Evolutionary conservation across 768 basidiomycete genomes (phyloP), one percentile per base, ranked within the genome.

Genomic region (Dioszegia hungarica): DNA sequence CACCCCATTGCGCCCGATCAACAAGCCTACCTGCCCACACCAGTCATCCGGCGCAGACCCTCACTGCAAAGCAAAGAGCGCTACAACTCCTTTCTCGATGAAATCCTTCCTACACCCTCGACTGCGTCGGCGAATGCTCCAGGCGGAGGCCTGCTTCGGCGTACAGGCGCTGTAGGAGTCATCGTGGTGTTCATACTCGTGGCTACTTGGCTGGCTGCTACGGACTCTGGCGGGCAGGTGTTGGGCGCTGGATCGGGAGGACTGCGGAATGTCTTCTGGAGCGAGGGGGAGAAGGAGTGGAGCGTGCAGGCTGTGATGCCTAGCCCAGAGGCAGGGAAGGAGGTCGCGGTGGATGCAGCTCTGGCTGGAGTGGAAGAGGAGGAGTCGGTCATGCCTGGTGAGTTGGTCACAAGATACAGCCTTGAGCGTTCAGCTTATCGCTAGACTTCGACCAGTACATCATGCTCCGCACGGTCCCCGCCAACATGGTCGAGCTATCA

Each of bases 381-480:
- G 11, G 22, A 43, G 20, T 28, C 12, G 11, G 31, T 20, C 12
- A 8, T n/a, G 22, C 27, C 36, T 17, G 52, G 58, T 55, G 27
- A 24, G 47, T 28, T n/a, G n/a, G n/a, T n/a, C n/a, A n/a, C n/a
- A n/a, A n/a, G n/a, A n/a, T n/a, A n/a, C n/a, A n/a, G n/a, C n/a
- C n/a, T n/a, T n/a, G n/a, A n/a, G n/a, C n/a, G n/a, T n/a, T n/a
- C n/a, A n/a, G 41, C 57, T 50, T 17, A 46, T 29, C 11, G 5
- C 17, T 6, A 62, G 77, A 78, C 37, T 77, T 76, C 56, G 64
- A 75, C 11, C 57, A 67, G 29, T 77, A 76, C 54, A 67, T 62
- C 17, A 68, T 64, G 54, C 47, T 77, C 15, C 62, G 62, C 10
- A 75, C 74, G 1, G 22, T 78, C 11, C 58, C 69, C 1, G 52